Percentiles rank a stretch among this genome's conserved stretches.
Evolutionary conservation across 2,329 filamentous ascomycete genomes (phyloP).

Genomic region (Zasmidium citrigriseum): DNA sequence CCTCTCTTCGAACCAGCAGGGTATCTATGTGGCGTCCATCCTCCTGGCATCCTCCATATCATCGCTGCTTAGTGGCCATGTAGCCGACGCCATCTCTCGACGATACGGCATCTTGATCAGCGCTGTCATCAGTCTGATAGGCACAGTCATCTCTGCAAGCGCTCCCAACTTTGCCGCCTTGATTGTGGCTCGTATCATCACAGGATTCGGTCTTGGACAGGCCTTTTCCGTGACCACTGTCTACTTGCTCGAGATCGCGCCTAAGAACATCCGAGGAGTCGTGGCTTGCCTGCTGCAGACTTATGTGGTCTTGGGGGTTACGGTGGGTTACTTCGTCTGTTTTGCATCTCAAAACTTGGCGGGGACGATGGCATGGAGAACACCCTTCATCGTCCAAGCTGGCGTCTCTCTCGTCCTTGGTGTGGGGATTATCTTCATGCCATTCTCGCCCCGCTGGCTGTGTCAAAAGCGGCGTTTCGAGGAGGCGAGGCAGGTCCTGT

Average conservation of each 20-base stretch:
- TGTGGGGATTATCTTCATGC: constrained; percentile 38
- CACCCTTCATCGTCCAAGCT: constrained; percentile 46
- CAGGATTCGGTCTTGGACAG: not conserved
- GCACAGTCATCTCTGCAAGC: not conserved
- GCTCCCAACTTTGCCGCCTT: not conserved
- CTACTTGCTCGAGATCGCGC: not conserved
- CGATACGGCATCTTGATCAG: not conserved
- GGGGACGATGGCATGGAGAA: constrained; percentile 41
- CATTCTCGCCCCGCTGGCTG: constrained; percentile 32
- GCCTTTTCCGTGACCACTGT: not conserved
- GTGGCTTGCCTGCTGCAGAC: not conserved
- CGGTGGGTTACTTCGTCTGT: not conserved
- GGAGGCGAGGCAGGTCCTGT: constrained; percentile 14
- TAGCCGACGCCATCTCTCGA: not conserved
- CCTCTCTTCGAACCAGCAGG: not conserved
- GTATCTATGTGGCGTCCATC: not conserved
- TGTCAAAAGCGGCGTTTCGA: constrained; percentile 28
- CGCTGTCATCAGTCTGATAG: not conserved
- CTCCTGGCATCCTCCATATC: not conserved
- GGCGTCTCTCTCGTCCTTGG: constrained; percentile 42
- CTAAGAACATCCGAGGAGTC: not conserved
- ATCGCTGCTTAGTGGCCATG: not conserved
- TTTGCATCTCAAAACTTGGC: not conserved
- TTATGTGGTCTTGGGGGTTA: not conserved
- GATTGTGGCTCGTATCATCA: not conserved